Percentiles rank a stretch among this genome's conserved stretches.
Conservation (phyloP, 495 filamentous ascomycete genomes). For the Penicillium coffeae region DNA sequence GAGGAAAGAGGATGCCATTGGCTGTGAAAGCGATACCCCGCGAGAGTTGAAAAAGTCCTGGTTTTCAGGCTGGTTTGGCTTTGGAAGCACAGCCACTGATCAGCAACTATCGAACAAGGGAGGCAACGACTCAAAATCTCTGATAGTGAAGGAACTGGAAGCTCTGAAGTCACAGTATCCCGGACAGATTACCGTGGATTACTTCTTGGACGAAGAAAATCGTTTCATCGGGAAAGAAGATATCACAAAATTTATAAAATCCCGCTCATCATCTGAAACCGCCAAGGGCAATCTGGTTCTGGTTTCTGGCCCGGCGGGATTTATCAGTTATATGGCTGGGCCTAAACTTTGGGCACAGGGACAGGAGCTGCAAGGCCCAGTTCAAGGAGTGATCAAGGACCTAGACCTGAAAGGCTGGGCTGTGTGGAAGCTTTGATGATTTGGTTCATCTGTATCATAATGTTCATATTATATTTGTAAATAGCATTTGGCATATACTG, state of each 20-base stretch:
- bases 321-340: conserved; percentile 74
- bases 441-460: conserved; percentile 20
- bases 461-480: conserved; percentile 4
- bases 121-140: conserved; percentile 13
- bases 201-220: conserved; percentile 75
- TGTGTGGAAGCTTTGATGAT: conserved; percentile 58
- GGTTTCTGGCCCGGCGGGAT: conserved; percentile 86
- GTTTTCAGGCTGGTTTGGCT: conserved; percentile 28
- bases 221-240: conserved; percentile 54
- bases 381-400: conserved; percentile 52
- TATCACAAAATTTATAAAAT: conserved; percentile 36
- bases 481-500: conserved; percentile 17
- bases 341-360: conserved; percentile 69
- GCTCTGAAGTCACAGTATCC: conserved; percentile 52
- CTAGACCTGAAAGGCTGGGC: conserved; percentile 53
- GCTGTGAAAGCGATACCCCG: conserved; percentile 35
- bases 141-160: conserved; percentile 61
- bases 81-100: conserved; percentile 2
- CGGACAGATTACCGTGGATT: conserved; percentile 57
- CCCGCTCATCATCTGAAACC: conserved; percentile 14
- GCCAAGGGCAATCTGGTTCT: conserved; percentile 59
- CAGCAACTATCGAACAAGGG: neutral
- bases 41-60: conserved; percentile 23
- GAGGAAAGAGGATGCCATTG: conserved; percentile 53
- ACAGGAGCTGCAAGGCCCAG: conserved; percentile 64